phyloP scores from a whole-genome alignment of 2,329 filamentous ascomycete species.

The Camillea tinctor region DNA sequence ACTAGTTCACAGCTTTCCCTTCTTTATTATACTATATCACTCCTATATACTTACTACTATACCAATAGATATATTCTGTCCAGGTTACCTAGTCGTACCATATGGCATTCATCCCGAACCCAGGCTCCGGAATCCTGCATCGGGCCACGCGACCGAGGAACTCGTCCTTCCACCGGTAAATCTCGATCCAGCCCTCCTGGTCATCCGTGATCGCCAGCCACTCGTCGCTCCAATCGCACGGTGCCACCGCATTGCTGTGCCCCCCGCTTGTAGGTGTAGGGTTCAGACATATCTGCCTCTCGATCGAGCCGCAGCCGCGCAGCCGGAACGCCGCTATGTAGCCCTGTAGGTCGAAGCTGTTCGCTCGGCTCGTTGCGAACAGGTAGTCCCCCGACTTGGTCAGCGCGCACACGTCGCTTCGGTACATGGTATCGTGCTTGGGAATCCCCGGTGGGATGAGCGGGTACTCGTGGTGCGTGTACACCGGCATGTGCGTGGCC shows the following conservation, averaged over 20 bases:
- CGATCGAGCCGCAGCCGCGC: conserved; percentile 65
- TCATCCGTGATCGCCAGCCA: conserved; percentile 90
- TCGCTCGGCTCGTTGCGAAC: conserved; percentile 81
- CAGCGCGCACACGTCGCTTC: conserved; percentile 78
- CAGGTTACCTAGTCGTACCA: conserved; percentile 76
- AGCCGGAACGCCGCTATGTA: conserved; percentile 82
- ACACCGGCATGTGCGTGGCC: conserved; percentile 70
- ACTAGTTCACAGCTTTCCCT: too few species aligned
- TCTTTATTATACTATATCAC: too few species aligned
- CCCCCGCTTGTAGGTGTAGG: conserved; percentile 85
- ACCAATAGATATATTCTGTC: too few species aligned
- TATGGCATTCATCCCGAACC: conserved; percentile 95
- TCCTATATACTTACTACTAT: background rate
- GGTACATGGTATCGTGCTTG: conserved; percentile 63
- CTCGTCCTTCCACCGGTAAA: conserved; percentile 84
- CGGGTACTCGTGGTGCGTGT: conserved; percentile 73
- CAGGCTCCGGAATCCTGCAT: conserved; percentile 77
- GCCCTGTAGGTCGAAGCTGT: conserved; percentile 72
- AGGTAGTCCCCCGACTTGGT: conserved; percentile 70
- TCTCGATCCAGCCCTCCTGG: conserved; percentile 82
- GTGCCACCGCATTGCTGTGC: conserved; percentile 84
- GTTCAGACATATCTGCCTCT: conserved; percentile 75
- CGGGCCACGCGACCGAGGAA: conserved; percentile 75
- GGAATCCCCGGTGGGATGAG: conserved; percentile 73
- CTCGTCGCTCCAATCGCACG: conserved; percentile 81